These are phyloP conservation scores for Akanthomyces lecanii DNA, from an alignment of 2,329 filamentous ascomycete genomes.

Conservation along the genomic window DNA sequence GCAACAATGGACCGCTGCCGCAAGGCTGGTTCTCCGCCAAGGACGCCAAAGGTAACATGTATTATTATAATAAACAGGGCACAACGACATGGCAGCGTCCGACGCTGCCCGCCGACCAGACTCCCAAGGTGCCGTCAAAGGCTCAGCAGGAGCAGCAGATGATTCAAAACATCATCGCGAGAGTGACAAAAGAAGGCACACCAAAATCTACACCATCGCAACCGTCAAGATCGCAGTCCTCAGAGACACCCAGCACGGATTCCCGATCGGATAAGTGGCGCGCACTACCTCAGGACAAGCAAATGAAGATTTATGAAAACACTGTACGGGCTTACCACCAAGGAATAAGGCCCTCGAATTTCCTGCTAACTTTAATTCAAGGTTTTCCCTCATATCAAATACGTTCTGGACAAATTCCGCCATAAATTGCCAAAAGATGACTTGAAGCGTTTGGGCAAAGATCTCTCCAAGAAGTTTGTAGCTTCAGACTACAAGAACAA, in stretches of 20 bases:
- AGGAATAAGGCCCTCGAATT: neutral
- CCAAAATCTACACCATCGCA: conserved; percentile 44
- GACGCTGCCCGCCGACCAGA: conserved; percentile 59
- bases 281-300: conserved; percentile 69
- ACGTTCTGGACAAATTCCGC: conserved; percentile 81
- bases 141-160: conserved; percentile 62
- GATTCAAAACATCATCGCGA: conserved; percentile 80
- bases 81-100: conserved; percentile 79
- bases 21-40: conserved; percentile 80
- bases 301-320: conserved; percentile 92
- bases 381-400: conserved; percentile 81
- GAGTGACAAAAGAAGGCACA: conserved; percentile 65
- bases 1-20: conserved; percentile 54
- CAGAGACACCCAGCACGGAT: conserved; percentile 51
- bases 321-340: conserved; percentile 57
- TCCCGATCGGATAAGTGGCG: conserved; percentile 69
- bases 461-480: conserved; percentile 82
- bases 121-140: conserved; percentile 61
- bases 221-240: conserved; percentile 52
- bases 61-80: conserved; percentile 80
- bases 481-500: conserved; percentile 87
- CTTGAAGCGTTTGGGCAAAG: conserved; percentile 58
- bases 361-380: conserved; percentile 32
- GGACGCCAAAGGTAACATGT: conserved; percentile 66
- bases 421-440: conserved; percentile 81